Base-by-base conservation (phyloP, 1,139 yeast species). In the Suhomyces ambrosiae region DNA sequence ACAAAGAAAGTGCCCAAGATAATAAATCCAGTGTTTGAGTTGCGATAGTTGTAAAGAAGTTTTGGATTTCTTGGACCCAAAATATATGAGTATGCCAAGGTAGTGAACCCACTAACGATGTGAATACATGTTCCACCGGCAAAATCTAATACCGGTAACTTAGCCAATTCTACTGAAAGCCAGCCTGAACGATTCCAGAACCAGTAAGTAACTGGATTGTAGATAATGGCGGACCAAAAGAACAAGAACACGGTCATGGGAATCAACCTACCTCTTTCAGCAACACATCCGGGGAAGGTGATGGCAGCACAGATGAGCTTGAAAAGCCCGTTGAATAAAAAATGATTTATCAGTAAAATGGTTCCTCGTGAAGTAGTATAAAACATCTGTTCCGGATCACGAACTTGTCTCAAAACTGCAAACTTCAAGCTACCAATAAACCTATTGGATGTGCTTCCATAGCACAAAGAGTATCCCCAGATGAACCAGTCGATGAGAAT, bases 111-210 rank as follows among this genome's bases (percentile, higher is more conserved):
- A 36, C 82, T 71, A 0, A 79, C 79, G 29, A 79, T 62, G 50
- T 80, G 86, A n/a, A 80, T 75, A 44, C 81, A 77, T 23, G 76
- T 74, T 2, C 86, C 86, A 3, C 86, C 86, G 1, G 86, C 84
- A 56, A 77, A 79, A 56, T 80, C 86, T 14, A 80, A 58, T 1
- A 75, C 80, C 0, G 81, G 80, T 8, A 71, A 50, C 30, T 61
- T 58, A 21, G 56, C 48, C 29, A 61, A 54, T 40, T 68, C 70
- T 0, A 62, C 56, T 1, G 72, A 65, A 23, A 79, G 65, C 85
- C 85, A 80, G 3, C 86, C 86, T 38, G 70, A 59, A 7, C 58
- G 48, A 53, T 79, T 79, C 86, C 86, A 80, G 47, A 79, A 72
- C 86, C 86, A 80, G 53, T 78, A 79, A 2, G 80, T 79, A 1